Base-by-base conservation (phyloP, 495 filamentous ascomycete genomes). In the Elaphomyces granulatus region DNA sequence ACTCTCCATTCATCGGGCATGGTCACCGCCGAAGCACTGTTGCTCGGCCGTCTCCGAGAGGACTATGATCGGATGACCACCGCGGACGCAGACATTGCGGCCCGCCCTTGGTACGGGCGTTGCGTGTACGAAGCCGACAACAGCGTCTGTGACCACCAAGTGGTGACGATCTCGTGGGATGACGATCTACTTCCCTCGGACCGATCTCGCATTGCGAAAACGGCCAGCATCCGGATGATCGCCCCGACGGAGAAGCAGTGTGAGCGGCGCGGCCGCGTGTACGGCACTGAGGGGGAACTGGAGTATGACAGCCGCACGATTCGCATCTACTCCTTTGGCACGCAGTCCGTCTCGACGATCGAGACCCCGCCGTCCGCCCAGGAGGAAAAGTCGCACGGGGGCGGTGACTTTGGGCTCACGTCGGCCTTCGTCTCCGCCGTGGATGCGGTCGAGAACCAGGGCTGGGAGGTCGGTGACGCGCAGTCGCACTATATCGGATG, bases 41-140 rank as follows among this genome's bases (percentile, higher is more conserved):
- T 73, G n/a, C 37, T 64, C 15, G 32, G 36, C 1, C 34, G 44
- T 2, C 66, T 98, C 1, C 52, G 53, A 1, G 75, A 83, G 42
- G 76, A 95, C 55, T 94, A 93, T 48, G 64, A 73, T 26, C 15
- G 3, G 47, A 44, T 44, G 9, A 63, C 59, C 4, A 73, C 71
- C 1, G 48, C 67, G 1, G 58, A 63, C 8, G 44, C 45, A 15
- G 64, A 76, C 6, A 66, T 87, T 8, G 68, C 77, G 37, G 40
- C 59, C 8, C 61, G 74, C 15, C 77, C 80, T 14, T 94, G 86
- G 87, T 95, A 84, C 49, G 90, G 90, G 1, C 75, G 87, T 20
- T 98, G 92, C 53, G 90, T 98, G 7, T 98, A 78, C 58, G 90
- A 94, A 55, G 67, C 77, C 12, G 84, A 87, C 54, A 98, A 95